phyloP scores from a whole-genome alignment of 768 basidiomycete species.

The Brasilioporus rufonigricans region DNA sequence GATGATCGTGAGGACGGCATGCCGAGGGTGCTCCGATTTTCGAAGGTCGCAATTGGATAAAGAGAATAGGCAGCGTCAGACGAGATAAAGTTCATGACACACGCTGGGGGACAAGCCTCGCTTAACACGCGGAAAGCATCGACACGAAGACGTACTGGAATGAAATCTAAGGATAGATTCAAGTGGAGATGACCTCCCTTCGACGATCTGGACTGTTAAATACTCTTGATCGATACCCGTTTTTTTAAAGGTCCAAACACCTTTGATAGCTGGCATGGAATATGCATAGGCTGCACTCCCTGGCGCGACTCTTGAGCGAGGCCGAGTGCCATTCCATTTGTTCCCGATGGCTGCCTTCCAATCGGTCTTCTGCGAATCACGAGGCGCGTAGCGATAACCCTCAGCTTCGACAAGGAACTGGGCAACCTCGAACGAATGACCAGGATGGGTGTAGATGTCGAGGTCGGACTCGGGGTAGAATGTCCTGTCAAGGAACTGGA shows the following conservation, averaged over 20 bases:
- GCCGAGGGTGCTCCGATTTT: conserved; percentile 28
- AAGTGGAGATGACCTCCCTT: conserved; percentile 15
- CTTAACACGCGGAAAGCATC: background rate
- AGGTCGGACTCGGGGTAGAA: background rate
- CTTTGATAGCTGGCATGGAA: conserved; percentile 4
- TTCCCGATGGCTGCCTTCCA: background rate
- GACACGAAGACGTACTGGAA: conserved; percentile 42
- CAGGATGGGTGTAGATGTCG: background rate
- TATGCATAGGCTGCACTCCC: background rate
- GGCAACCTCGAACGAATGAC: background rate
- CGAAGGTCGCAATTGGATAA: conserved; percentile 43
- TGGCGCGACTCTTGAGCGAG: background rate
- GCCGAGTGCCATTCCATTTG: background rate
- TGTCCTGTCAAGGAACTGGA: background rate
- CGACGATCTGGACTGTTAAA: conserved; percentile 43
- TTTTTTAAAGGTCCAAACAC: conserved; percentile 28
- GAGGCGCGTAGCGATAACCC: background rate
- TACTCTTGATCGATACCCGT: background rate
- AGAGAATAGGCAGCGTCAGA: conserved; percentile 40
- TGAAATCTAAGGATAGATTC: conserved; percentile 45
- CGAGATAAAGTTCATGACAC: conserved; percentile 38
- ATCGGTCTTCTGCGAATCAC: background rate
- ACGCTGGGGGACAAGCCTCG: background rate
- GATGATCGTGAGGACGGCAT: conserved; percentile 2
- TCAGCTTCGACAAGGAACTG: background rate